Evolutionary conservation across 306 rosid genomes (phyloP), one percentile per base, ranked within the genome.

Genomic region (Quercus agrifolia): DNA sequence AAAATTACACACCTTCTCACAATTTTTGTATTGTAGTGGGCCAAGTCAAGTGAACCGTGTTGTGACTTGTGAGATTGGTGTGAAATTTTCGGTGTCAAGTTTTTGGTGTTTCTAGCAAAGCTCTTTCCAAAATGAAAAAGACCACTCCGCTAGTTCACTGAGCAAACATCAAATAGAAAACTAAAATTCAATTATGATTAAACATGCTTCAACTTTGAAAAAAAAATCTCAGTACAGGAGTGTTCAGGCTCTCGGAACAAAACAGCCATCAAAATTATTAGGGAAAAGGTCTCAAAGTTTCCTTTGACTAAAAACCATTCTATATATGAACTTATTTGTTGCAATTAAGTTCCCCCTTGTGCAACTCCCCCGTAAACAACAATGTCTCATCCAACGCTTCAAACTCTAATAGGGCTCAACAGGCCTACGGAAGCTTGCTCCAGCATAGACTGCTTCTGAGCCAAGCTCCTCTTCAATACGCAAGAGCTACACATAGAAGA

Each of bases 391-490:
- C 35, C 35, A 51, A 49, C 25, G 4, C 28, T 61, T 9, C 35
- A 54, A 18, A 27, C 44, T 81, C 76, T 78, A 96, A 82, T 96
- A 96, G 49, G 99, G 99, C 28, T 89, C 94, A 17, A 96, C 98
- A 0, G 99, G 98, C 27, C 81, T 51, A 18, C 99, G 97, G 97
- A 93, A 96, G 76, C 85, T 89, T 0, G 81, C 86, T 84, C 99
- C 99, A 6, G 99, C 99, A 75, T 96, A 96, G 56, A 93, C 96
- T 54, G 99, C 99, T 54, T 79, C 94, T 0, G 94, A 82, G 30
- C 99, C 98, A 15, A 96, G 99, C 88, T 96, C 99, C 82, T 96
- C 99, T 85, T 96, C 99, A 80, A 96, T 93, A 80, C 99, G 86
- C 94, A 96, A 86, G 76, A 96, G 96, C 98, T 94, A 85, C 80